These are phyloP conservation scores for Metarhizium album DNA, from an alignment of 2,329 filamentous ascomycete genomes.

Conservation along the genomic window DNA sequence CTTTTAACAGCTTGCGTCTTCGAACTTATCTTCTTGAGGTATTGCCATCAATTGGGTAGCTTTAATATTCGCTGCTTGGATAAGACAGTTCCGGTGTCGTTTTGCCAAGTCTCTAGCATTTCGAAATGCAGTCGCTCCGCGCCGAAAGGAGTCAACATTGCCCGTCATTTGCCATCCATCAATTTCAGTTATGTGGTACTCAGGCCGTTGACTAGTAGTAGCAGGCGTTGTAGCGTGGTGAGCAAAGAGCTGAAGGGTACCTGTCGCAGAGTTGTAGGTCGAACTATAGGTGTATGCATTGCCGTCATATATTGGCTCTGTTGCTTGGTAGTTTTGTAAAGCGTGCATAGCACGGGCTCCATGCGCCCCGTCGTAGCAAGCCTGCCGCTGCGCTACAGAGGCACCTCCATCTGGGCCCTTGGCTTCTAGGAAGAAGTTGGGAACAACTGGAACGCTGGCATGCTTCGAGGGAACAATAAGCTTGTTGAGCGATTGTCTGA, in stretches of 20 bases:
- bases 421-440: constrained; percentile 28
- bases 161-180: neutral
- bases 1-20: no score
- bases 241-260: constrained; percentile 24
- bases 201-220: constrained; percentile 10
- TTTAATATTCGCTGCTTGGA: neutral
- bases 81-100: neutral
- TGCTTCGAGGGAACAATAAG: constrained; percentile 23
- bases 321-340: constrained; percentile 20
- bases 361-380: constrained; percentile 22
- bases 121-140: neutral
- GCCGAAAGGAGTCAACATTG: neutral
- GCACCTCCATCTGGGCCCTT: constrained; percentile 22
- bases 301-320: constrained; percentile 21
- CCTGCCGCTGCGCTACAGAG: constrained; percentile 20
- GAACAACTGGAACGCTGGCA: constrained; percentile 18
- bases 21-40: no score
- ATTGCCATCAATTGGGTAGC: neutral
- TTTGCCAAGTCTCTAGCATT: neutral
- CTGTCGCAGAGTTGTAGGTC: constrained; percentile 24
- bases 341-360: constrained; percentile 24
- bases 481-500: constrained; percentile 15
- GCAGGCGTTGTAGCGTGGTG: constrained; percentile 12
- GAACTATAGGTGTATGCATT: constrained; percentile 24
- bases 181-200: constrained; percentile 26